Evolutionary conservation across 2,329 filamentous ascomycete genomes (phyloP).

Genomic region (Diaporthe sp.): DNA sequence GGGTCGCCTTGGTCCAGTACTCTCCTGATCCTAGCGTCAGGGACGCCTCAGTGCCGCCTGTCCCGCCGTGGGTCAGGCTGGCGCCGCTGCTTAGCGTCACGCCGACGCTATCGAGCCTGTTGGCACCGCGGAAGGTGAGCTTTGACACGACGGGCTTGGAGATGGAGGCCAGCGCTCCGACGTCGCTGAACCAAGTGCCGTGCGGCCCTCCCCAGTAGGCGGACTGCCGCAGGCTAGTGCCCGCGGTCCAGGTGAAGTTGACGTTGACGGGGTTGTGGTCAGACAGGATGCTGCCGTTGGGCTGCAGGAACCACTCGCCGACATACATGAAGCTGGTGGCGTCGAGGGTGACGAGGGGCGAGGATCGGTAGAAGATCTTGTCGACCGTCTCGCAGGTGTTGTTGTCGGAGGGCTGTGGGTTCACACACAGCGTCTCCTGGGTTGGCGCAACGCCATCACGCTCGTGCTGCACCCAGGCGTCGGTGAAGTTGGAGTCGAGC

Average conservation of each 20-base stretch:
- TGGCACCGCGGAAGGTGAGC: conserved; percentile 61
- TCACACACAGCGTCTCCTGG: conserved; percentile 65
- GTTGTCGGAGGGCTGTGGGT: conserved; percentile 62
- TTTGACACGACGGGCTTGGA: conserved; percentile 53
- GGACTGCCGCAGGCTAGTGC: conserved; percentile 58
- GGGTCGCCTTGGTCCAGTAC: conserved; percentile 61
- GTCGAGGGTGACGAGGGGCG: conserved; percentile 59
- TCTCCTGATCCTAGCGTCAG: conserved; percentile 63
- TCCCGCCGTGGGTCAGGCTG: conserved; percentile 66
- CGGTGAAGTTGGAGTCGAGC: conserved; percentile 66
- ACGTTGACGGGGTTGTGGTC: conserved; percentile 77
- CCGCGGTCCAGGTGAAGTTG: conserved; percentile 62
- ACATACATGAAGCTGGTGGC: conserved; percentile 70
- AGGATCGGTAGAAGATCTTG: conserved; percentile 74
- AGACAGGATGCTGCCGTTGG: conserved; percentile 68
- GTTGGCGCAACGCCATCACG: conserved; percentile 62
- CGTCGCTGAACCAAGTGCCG: conserved; percentile 70
- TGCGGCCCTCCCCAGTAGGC: conserved; percentile 62
- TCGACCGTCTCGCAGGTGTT: conserved; percentile 76
- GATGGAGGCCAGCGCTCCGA: conserved; percentile 55
- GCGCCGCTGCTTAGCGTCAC: conserved; percentile 64
- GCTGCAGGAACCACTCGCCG: conserved; percentile 68
- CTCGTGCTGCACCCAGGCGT: conserved; percentile 72
- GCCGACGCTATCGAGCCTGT: conserved; percentile 65
- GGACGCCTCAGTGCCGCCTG: conserved; percentile 59